Base-by-base conservation (phyloP, 495 filamentous ascomycete genomes). In the Xylaria intraflava region DNA sequence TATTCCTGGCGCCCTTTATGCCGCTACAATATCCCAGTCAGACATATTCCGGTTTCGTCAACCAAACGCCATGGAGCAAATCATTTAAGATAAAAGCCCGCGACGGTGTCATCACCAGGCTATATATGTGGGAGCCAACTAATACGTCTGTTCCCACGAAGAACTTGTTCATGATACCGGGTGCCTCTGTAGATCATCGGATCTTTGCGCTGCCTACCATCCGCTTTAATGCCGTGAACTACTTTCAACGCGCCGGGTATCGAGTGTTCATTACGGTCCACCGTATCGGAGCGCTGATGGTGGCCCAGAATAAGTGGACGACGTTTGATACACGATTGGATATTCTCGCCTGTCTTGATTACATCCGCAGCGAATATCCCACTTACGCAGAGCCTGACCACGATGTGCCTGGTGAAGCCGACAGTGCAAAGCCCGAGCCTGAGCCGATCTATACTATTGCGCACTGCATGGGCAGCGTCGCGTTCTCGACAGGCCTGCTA, bases 391-490 rank as follows among this genome's bases (percentile, higher is more conserved):
- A 43, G 20, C 2, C 12, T 44, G 19, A 53, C 42, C 33, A 23
- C 14, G n/a, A 24, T 23, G 31, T 16, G 23, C 7, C 11, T 1
- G 31, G 17, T 14, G 23, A 58, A 35, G 57, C 46, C 12, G 46
- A 14, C 20, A 17, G 33, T 1, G 46, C 12, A 23, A 41, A 38
- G 14, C 46, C 6, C 5, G 55, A 66, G 26, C 64, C 58, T 2
- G 72, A 75, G 14, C 65, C 74, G 31, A 57, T 82, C 40, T 87
- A 88, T 65, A 78, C 78, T 9, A 70, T 87, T 48, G 74, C 77
- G 12, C 85, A 88, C 64, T 88, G 85, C 64, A 81, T 81, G 69
- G 85, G 85, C 42, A 76, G 78, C 16, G 78, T 87, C 0, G 77
- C 83, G 11, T 74, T 82, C 22, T 67, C 73, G 0, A 69, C 72